Evolutionary conservation across 495 filamentous ascomycete species (phyloP), one percentile per base, ranked within the genome.

Genomic region (Lasiosphaeris hirsuta): DNA sequence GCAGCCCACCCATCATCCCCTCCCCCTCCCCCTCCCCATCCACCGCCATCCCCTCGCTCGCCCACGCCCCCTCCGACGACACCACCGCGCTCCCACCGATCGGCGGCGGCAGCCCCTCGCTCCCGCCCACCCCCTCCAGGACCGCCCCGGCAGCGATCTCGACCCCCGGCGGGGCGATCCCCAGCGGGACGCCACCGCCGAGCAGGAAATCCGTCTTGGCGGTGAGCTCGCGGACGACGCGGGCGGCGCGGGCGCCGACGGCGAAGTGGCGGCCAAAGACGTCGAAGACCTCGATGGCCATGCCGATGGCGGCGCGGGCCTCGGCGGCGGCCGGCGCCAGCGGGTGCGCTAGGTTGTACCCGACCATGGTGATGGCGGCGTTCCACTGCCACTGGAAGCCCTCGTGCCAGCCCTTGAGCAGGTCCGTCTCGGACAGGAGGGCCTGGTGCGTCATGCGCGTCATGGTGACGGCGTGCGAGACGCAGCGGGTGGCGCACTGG

Each of bases 361-460:
- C 81, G 11, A 82, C 62, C 6, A 82, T 60, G 3, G 78, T 70
- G 55, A 83, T 71, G 15, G 74, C 63, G 3, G 77, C 74, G 48
- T 81, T 81, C 79, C 80, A 83, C 58, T 80, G 76, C 62, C 69
- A 81, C 19, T 79, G 75, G 42, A 78, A 83, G 2, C 68, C 72
- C 56, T 80, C 76, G 53, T 78, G 69, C 75, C 78, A 81, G 4
- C 79, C 78, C 9, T 62, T 61, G 0, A 84, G 67, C 43, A 82
- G 60, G 11, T 67, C 60, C 5, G 78, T 80, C 17, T 69, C 63
- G 0, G 66, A 61, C 7, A 84, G 60, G 1, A 84, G 60, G 1
- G 78, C 61, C 56, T 85, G 81, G 51, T 78, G 72, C 33, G 76
- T 72, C 6, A 83, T 79, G 11, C 69, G 64, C 1, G 78, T 83